phyloP scores from a whole-genome alignment of 768 basidiomycete species.

The Pisolithus microcarpus region DNA sequence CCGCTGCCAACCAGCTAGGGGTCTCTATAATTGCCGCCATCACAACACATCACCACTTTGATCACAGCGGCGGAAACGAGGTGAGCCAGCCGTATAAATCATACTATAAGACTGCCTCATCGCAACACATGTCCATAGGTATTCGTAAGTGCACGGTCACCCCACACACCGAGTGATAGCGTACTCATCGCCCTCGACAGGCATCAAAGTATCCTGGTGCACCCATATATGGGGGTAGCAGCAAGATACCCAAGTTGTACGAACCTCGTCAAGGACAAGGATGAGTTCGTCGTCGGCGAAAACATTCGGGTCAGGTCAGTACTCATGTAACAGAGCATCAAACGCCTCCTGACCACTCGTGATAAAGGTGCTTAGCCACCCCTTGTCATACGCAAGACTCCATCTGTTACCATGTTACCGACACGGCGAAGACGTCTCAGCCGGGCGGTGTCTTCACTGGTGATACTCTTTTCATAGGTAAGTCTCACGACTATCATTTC shows the following conservation, averaged over 20 bases:
- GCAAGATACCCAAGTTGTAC: constrained; percentile 60
- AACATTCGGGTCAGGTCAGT: constrained; percentile 52
- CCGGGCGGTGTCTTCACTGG: constrained; percentile 88
- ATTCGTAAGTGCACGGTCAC: neutral
- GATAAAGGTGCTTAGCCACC: constrained; percentile 66
- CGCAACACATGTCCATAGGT: constrained; percentile 25
- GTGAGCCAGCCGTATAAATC: constrained; percentile 32
- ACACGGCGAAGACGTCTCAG: constrained; percentile 36
- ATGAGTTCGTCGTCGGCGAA: constrained; percentile 69
- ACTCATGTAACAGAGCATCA: neutral
- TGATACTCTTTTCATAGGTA: constrained; percentile 75
- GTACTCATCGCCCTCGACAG: constrained; percentile 23
- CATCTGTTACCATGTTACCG: constrained; percentile 80
- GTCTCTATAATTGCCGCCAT: constrained; percentile 66
- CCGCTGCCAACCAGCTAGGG: constrained; percentile 51
- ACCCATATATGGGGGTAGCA: constrained; percentile 75
- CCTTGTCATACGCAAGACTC: constrained; percentile 97
- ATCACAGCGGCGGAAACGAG: constrained; percentile 85
- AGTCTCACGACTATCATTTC: neutral
- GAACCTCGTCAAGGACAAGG: constrained; percentile 70
- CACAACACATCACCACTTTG: constrained; percentile 89
- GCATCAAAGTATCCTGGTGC: constrained; percentile 36
- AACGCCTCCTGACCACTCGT: constrained; percentile 4
- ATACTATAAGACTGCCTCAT: constrained; percentile 1
- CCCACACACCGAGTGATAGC: neutral